A percentile compares a stretch with the other conserved stretches of the same genome.
Conservation (phyloP, 805 yeast genomes). For the Ogataea parapolymorpha region DNA sequence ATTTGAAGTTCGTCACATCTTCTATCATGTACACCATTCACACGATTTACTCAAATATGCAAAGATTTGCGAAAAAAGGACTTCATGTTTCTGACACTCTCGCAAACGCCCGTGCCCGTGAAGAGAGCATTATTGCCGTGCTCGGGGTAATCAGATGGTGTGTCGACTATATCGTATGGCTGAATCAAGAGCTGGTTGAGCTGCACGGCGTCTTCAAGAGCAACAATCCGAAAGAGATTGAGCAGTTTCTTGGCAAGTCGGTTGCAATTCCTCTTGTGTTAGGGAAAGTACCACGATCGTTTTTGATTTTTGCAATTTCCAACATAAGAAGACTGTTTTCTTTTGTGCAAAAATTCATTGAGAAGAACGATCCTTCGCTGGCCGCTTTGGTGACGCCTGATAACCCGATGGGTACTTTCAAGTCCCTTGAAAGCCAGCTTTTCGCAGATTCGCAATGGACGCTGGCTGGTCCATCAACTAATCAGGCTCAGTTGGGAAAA, state of each 20-base stretch:
- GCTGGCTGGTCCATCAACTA: conserved; percentile 21
- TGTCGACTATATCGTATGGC: conserved; percentile 67
- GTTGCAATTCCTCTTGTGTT: conserved; percentile 57
- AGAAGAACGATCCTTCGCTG: conserved; percentile 40
- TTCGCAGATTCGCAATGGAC: conserved; percentile 32
- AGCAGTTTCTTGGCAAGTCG: conserved; percentile 24
- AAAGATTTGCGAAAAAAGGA: conserved; percentile 54
- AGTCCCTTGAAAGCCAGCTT: conserved; percentile 26
- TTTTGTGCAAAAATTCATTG: conserved; percentile 53
- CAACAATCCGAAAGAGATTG: conserved; percentile 21
- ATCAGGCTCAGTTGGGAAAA: conserved; percentile 9
- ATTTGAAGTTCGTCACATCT: conserved; percentile 67
- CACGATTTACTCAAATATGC: conserved; percentile 61
- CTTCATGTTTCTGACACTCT: conserved; percentile 45
- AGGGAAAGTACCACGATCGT: conserved; percentile 67
- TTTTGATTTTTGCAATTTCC: conserved; percentile 61
- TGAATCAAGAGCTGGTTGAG: conserved; percentile 69
- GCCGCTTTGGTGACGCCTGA: conserved; percentile 28
- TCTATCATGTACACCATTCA: conserved; percentile 62
- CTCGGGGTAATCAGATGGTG: conserved; percentile 88
- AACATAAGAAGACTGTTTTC: conserved; percentile 63
- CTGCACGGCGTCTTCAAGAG: conserved; percentile 32
- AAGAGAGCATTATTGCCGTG: conserved; percentile 58
- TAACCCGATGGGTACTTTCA: conserved; percentile 31
- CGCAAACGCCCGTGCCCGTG: conserved; percentile 42